Evolutionary conservation across 2,329 filamentous ascomycete species (phyloP).

Genomic region (Gliomastix tumulicola): DNA sequence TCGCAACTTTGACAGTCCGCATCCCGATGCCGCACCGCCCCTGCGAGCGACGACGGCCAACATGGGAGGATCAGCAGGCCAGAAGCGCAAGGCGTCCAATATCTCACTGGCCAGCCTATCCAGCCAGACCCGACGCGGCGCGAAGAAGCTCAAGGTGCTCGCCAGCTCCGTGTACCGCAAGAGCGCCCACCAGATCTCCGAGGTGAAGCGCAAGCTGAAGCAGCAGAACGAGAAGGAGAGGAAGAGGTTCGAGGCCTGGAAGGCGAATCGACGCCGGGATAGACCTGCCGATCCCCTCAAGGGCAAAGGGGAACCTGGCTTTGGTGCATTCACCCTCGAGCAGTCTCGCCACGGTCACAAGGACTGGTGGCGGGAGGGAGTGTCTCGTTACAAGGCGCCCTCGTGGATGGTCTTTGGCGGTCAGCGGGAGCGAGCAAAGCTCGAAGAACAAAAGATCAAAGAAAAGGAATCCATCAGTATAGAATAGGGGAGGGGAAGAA

Average conservation of each 20-base stretch:
- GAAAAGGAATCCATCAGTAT: too few species aligned
- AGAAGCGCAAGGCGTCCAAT: conserved; percentile 21
- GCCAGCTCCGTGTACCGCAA: conserved; percentile 16
- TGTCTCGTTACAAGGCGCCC: conserved; percentile 21
- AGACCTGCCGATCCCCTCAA: conserved; percentile 13
- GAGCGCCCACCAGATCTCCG: conserved; percentile 15
- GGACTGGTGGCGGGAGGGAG: conserved; percentile 28
- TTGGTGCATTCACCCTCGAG: conserved; percentile 15
- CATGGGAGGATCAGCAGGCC: conserved; percentile 4
- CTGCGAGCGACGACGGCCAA: conserved; percentile 4
- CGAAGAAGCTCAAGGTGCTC: conserved; percentile 16
- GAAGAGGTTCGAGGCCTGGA: conserved; percentile 18
- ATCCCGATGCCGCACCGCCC: conserved; percentile 1
- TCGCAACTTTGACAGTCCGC: conserved; percentile 11
- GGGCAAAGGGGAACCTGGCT: conserved; percentile 14
- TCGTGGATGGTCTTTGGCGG: conserved; percentile 21
- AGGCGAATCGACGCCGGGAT: conserved; percentile 14
- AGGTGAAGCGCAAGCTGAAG: conserved; percentile 16
- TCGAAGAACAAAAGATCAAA: background rate
- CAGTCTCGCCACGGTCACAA: conserved; percentile 12
- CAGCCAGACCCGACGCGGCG: conserved; percentile 6
- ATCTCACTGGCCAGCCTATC: conserved; percentile 20
- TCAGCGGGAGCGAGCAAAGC: background rate
- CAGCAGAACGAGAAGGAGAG: conserved; percentile 14
- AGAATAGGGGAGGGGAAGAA: too few species aligned